Evolutionary conservation across 2,329 filamentous ascomycete genomes (phyloP).

Genomic region (Trichoderma koningiopsis): DNA sequence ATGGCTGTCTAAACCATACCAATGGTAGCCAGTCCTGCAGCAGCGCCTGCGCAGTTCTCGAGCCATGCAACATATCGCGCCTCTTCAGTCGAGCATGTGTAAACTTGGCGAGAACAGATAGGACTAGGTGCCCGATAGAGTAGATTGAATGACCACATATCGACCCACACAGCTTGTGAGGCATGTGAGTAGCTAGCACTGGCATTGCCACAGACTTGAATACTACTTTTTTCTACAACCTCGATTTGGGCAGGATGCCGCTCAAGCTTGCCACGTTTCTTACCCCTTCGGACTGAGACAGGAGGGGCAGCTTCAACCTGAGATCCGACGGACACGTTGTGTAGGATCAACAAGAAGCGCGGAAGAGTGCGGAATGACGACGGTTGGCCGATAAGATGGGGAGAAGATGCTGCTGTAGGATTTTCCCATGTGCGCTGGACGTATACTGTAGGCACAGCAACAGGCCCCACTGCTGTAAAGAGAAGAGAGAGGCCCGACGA

Average conservation of each 20-base stretch:
- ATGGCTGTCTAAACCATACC: neutral
- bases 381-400: slow-evolving; percentile 16
- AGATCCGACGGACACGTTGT: slow-evolving; percentile 26
- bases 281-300: slow-evolving; percentile 19
- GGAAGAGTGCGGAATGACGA: slow-evolving; percentile 9
- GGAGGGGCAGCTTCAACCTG: neutral
- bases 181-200: neutral
- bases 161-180: neutral
- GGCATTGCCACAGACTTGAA: neutral
- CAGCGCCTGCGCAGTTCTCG: neutral
- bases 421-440: slow-evolving; percentile 9
- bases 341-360: slow-evolving; percentile 23
- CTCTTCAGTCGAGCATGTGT: too few species aligned
- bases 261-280: slow-evolving; percentile 21
- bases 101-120: neutral
- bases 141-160: neutral
- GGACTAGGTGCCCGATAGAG: neutral
- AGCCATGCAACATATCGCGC: neutral
- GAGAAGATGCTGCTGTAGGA: neutral
- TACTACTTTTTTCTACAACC: neutral
- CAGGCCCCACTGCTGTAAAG: neutral
- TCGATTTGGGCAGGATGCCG: slow-evolving; percentile 3
- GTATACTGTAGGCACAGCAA: neutral
- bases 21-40: neutral
- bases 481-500: slow-evolving; percentile 12